Conservation (phyloP, 192 early-diverging fungal species). For the Rhizophagus sp. region DNA sequence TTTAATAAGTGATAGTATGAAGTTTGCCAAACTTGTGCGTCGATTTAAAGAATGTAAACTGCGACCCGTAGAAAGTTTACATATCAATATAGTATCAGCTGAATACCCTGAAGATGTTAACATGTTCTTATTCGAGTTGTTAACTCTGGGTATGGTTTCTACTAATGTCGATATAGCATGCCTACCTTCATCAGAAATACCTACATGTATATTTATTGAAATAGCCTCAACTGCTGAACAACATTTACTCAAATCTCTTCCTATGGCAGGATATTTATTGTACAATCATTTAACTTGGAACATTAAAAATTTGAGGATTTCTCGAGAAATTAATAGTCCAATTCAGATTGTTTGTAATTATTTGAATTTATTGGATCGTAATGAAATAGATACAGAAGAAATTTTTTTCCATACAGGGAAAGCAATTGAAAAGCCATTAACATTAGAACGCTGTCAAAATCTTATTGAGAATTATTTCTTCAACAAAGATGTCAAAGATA, state of each 20-base stretch:
- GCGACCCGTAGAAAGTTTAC: not conserved
- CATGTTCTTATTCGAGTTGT: constrained; percentile 2
- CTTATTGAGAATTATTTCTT: constrained; percentile 31
- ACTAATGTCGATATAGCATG: not conserved
- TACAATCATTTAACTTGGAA: constrained; percentile 14
- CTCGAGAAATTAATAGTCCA: constrained; percentile 20
- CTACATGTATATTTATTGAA: constrained; percentile 24
- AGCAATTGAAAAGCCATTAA: not conserved
- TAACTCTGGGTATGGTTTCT: too few species aligned
- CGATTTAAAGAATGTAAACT: constrained; percentile 21
- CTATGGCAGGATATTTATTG: not conserved
- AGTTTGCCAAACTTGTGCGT: not conserved
- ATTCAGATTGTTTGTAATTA: constrained; percentile 26
- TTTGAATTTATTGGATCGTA: constrained; percentile 1
- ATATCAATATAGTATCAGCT: not conserved
- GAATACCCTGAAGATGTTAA: constrained; percentile 15
- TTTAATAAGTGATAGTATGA: constrained; percentile 23
- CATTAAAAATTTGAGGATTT: constrained; percentile 16
- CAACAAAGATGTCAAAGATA: not conserved
- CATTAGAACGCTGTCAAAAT: not conserved
- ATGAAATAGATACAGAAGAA: constrained; percentile 12
- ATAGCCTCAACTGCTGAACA: constrained; percentile 27
- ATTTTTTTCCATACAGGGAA: not conserved
- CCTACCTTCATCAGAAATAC: not conserved
- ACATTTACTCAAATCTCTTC: constrained; percentile 19